Evolutionary conservation across 2,329 filamentous ascomycete species (phyloP).

Genomic region (Scedosporium minutisporum): DNA sequence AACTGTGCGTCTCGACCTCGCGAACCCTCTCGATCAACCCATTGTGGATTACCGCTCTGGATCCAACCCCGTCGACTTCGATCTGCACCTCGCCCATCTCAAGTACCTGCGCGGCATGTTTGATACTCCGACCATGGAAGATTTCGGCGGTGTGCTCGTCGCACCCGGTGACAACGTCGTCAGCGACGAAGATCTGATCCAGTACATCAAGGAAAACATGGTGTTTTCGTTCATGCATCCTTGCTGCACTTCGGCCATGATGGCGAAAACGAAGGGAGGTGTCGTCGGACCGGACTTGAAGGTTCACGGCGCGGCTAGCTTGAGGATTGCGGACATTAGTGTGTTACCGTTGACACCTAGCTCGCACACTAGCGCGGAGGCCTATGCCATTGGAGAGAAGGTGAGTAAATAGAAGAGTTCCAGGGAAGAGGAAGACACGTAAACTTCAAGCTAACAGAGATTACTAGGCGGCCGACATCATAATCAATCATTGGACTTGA

Average conservation of each 20-base stretch:
- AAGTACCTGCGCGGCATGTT: conserved; percentile 19
- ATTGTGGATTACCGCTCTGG: conserved; percentile 24
- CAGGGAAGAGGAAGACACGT: neutral
- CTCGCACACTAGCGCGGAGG: conserved; percentile 36
- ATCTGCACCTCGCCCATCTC: conserved; percentile 21
- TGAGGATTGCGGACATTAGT: conserved; percentile 21
- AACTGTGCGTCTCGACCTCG: conserved; percentile 17
- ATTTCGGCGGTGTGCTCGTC: conserved; percentile 16
- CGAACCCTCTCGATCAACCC: conserved; percentile 16
- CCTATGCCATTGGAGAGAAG: conserved; percentile 45
- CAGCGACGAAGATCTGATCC: conserved; percentile 7
- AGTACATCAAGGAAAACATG: conserved; percentile 17
- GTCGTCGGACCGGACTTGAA: conserved; percentile 23
- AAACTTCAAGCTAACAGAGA: neutral
- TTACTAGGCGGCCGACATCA: neutral
- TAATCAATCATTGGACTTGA: neutral
- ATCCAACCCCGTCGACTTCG: conserved; percentile 26
- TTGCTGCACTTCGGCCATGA: conserved; percentile 34
- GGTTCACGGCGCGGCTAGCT: conserved; percentile 21
- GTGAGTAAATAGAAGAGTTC: conserved; percentile 6
- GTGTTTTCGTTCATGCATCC: conserved; percentile 30
- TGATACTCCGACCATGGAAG: conserved; percentile 16
- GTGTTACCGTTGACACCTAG: conserved; percentile 15
- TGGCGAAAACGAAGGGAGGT: conserved; percentile 25
- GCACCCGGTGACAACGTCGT: conserved; percentile 17